Evolutionary conservation across 2,329 filamentous ascomycete genomes (phyloP).

Genomic region (Pezicula radicicola): DNA sequence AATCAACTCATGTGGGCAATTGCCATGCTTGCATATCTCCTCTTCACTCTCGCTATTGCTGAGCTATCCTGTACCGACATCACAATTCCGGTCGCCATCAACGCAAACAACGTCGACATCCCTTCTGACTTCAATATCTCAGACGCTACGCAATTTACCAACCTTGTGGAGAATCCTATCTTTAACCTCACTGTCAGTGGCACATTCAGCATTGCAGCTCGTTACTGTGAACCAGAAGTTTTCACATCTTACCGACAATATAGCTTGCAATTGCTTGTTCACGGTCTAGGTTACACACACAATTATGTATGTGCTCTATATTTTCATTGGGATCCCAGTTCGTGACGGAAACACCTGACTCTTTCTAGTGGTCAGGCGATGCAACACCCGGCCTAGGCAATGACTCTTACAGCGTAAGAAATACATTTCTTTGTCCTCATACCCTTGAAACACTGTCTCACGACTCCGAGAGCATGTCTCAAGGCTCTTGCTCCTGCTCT

Average conservation of each 20-base stretch:
- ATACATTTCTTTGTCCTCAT: too few relatives aligned
- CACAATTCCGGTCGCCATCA: conserved; percentile 1
- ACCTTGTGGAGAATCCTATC: background rate
- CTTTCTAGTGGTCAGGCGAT: conserved; percentile 14
- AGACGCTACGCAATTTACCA: background rate
- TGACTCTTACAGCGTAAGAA: conserved; percentile 9
- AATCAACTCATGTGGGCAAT: too few relatives aligned
- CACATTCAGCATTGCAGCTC: conserved; percentile 14
- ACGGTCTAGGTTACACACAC: conserved; percentile 19
- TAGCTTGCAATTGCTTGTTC: conserved; percentile 22
- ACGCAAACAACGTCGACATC: background rate
- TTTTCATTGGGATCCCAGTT: background rate
- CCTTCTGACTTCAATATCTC: background rate
- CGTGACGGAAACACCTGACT: background rate
- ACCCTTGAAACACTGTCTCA: too few relatives aligned
- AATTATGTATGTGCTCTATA: conserved; percentile 10
- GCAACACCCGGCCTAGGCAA: conserved; percentile 11
- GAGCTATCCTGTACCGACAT: background rate
- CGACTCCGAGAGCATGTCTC: too few relatives aligned
- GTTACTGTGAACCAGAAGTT: conserved; percentile 17
- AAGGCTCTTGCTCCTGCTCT: too few relatives aligned
- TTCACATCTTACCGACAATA: background rate
- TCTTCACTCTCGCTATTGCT: too few relatives aligned
- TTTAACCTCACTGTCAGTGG: conserved; percentile 1
- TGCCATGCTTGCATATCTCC: too few relatives aligned